phyloP scores from a whole-genome alignment of 108 stramenopile genomes.

The Nitzschia palea region DNA sequence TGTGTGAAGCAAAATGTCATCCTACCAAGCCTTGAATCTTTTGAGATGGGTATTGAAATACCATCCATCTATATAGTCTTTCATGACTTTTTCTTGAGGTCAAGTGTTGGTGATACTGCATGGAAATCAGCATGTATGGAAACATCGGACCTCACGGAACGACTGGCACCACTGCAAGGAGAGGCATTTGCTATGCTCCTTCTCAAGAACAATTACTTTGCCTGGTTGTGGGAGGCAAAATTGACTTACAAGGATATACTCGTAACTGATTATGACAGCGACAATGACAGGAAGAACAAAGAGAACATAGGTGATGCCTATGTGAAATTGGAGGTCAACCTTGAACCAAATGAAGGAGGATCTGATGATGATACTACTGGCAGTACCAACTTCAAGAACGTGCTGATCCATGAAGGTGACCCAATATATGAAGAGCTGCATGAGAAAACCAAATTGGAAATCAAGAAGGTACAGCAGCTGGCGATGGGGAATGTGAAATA shows the following conservation, averaged over 20 bases:
- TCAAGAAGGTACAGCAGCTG: neutral
- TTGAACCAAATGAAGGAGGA: neutral
- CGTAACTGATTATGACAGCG: neutral
- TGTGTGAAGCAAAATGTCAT: neutral
- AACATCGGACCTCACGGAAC: neutral
- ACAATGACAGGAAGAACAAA: neutral
- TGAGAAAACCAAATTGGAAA: neutral
- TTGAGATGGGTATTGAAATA: neutral
- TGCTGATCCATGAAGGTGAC: neutral
- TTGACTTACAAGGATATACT: neutral
- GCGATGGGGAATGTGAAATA: neutral
- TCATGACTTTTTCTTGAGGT: neutral
- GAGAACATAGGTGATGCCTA: neutral
- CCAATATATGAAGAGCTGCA: neutral
- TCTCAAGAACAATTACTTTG: neutral
- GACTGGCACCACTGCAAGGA: neutral
- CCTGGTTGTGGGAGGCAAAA: neutral
- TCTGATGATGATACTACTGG: no score
- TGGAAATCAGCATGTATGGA: neutral
- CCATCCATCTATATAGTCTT: neutral
- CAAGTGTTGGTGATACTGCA: neutral
- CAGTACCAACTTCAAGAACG: neutral
- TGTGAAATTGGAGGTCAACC: neutral
- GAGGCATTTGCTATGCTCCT: neutral
- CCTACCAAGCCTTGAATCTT: neutral